Evolutionary conservation across 495 filamentous ascomycete genomes (phyloP), one percentile per base, ranked within the genome.

Genomic region (Achaetomiella virescens): DNA sequence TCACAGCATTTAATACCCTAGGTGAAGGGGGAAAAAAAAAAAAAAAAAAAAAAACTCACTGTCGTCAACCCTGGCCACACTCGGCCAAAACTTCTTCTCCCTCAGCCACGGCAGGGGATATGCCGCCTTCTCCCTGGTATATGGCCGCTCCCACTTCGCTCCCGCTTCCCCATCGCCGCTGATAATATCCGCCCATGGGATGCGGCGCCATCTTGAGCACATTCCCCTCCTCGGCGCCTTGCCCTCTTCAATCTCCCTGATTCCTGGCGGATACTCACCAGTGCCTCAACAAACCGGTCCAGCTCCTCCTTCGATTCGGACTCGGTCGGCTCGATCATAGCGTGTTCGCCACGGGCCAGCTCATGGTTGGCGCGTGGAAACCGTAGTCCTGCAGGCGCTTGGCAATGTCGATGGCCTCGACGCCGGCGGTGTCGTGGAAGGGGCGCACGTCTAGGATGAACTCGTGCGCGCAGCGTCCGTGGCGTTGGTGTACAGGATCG

Each of bases 281-380:
- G 77, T 2, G 95, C 90, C 57, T 97, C 86, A 58, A 90, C 90
- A 78, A 97, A 98, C 6, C 93, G 85, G 71, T 97, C 95, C 1
- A 98, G 81, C 74, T 98, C 93, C 58, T 87, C 88, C 68, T 95
- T 88, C 70, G 83, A 89, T 74, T 98, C 93, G 17, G 85, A 90
- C 75, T 98, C 93, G 0, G 93, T 98, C 31, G 93, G 93, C 77
- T 98, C 93, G 61, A 98, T 95, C 93, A 98, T 98, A 98, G 82
- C 1, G 93, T 98, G 70, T 93, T 93, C 43, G 90, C 79, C 2
- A 98, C 92, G 6, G 93, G 93, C 91, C 91, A 98, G 66, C 85
- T 90, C 93, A 98, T 97, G 43, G 93, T 98, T 3, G 93, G 93
- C 3, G 95, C 90, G 69, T 98, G 93, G 81, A 98, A 98, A 40